Base-by-base conservation (phyloP, 1,284 basidiomycete species). In the Tremellales sp. region DNA sequence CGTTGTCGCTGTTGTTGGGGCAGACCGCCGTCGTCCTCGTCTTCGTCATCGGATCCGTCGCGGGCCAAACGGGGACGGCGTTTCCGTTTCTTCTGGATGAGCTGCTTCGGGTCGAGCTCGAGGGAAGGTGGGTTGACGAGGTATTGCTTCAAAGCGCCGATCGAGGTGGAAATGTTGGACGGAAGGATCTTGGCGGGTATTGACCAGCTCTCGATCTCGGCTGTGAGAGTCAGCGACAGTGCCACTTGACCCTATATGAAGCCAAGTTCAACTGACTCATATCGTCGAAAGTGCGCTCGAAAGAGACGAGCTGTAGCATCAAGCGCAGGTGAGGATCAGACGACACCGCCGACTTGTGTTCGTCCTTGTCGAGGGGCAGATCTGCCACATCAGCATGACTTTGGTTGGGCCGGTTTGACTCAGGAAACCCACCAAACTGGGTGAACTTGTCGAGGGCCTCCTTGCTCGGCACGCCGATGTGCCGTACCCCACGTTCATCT, bases 311-410 rank as follows among this genome's bases (percentile, higher is more conserved):
- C 39, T 60, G 63, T 69, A 93, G 86, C 56, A 97, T 72, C 8
- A 96, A 80, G 64, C 90, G 90, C 53, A 96, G 75, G 49, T 85
- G 80, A 3, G 84, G 77, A 62, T 93, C 83, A 61, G 82, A 84
- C 22, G 84, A 84, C 0, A 85, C 85, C 0, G 86, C 87, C n/a
- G 82, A 75, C 4, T 82, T 83, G 47, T 84, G 81, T 48, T 87
- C 82, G 48, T 90, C 83, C 46, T 75, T 82, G 39, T 83, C 78
- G 52, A 85, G 85, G 10, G 84, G 85, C 40, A 91, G 84, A 47
- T 81, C 89, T 91, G 67, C 12, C 23, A 10, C 19, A 35, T 48
- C 45, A 49, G 47, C 10, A 29, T 13, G 35, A 24, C 6, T 40
- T 21, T n/a, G 22, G 13, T 29, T 24, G 12, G 40, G 23, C 11